These are phyloP conservation scores for Calonectria pseudoturangicola DNA, from an alignment of 2,329 filamentous ascomycete species.

Conservation along the genomic window DNA sequence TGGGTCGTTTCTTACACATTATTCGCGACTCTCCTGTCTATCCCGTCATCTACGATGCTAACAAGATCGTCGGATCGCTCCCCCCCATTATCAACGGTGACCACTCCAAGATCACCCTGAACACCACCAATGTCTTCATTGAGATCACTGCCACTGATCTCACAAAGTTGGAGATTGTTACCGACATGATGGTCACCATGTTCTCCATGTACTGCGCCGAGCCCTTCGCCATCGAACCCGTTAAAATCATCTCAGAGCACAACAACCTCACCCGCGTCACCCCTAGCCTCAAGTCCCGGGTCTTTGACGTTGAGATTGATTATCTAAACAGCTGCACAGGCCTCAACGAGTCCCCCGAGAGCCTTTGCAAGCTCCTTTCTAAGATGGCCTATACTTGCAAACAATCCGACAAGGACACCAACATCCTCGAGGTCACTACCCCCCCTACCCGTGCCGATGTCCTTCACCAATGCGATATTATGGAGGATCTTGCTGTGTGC, in stretches of 20 bases:
- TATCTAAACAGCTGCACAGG: conserved; percentile 97
- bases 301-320: conserved; percentile 88
- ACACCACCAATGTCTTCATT: conserved; percentile 96
- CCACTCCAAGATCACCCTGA: conserved; percentile 94
- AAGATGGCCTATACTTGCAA: conserved; percentile 93
- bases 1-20: conserved; percentile 93
- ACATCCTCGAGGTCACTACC: conserved; percentile 86
- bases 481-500: conserved; percentile 97
- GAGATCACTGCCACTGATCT: conserved; percentile 97
- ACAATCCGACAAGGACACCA: conserved; percentile 81
- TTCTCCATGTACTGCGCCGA: conserved; percentile 94
- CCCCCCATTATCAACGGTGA: conserved; percentile 98
- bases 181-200: conserved; percentile 97
- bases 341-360: conserved; percentile 82
- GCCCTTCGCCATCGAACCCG: conserved; percentile 93
- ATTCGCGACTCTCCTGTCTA: conserved; percentile 96
- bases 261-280: conserved; percentile 88
- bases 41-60: conserved; percentile 94
- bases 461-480: conserved; percentile 96
- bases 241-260: conserved; percentile 94
- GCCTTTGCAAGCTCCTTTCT: conserved; percentile 85
- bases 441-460: conserved; percentile 95
- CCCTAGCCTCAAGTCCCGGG: conserved; percentile 85
- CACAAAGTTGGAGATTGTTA: conserved; percentile 97
- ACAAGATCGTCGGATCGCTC: conserved; percentile 90